These are phyloP conservation scores for Claviceps pazoutovae DNA, from an alignment of 2,329 filamentous ascomycete genomes.

Conservation along the genomic window DNA sequence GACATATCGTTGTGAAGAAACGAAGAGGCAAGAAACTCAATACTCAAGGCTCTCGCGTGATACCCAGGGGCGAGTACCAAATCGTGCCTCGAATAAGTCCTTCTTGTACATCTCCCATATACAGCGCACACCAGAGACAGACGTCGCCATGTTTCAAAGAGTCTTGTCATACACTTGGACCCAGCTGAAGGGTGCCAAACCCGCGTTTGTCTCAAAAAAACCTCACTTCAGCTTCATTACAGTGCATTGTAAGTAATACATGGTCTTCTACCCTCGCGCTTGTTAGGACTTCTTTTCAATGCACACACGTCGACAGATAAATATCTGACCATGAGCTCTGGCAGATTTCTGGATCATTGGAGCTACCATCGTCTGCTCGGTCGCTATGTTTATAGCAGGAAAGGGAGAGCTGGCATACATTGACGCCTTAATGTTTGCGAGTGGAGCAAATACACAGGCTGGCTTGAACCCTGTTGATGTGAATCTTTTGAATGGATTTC, in stretches of 20 bases:
- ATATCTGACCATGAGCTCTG: slow-evolving; percentile 3
- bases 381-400: slow-evolving; percentile 55
- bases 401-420: slow-evolving; percentile 56
- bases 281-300: not conserved
- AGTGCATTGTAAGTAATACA: slow-evolving; percentile 50
- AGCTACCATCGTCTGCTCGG: slow-evolving; percentile 57
- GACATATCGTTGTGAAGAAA: not conserved
- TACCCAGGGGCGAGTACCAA: not conserved
- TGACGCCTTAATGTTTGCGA: slow-evolving; percentile 80
- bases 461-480: slow-evolving; percentile 72
- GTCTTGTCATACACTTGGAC: slow-evolving; percentile 22
- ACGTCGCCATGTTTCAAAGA: slow-evolving; percentile 19
- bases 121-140: not conserved
- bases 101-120: not conserved
- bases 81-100: not conserved
- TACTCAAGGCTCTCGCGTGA: not conserved
- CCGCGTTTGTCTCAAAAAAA: slow-evolving; percentile 42
- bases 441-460: slow-evolving; percentile 77
- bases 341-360: slow-evolving; percentile 68
- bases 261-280: not conserved
- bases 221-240: slow-evolving; percentile 72
- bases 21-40: too few species aligned
- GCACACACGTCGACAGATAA: too few species aligned
- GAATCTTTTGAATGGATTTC: slow-evolving; percentile 54
- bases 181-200: slow-evolving; percentile 36